A percentile compares a stretch with the other conserved stretches of the same genome.
Conservation (phyloP, 352 stramenopile species). For the Pythium aquatile region DNA sequence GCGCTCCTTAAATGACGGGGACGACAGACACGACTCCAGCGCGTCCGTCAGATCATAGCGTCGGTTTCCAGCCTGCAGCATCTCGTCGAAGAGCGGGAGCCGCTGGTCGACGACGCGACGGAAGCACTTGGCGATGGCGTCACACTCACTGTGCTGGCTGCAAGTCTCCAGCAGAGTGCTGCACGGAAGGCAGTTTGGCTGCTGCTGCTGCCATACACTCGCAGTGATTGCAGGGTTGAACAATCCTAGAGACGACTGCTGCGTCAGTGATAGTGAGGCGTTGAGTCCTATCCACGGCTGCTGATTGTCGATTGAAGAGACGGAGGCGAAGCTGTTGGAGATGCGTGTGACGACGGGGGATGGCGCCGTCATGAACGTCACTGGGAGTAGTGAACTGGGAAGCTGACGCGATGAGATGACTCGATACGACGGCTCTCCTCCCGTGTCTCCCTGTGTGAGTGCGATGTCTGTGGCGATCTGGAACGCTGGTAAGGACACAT, state of each 20-base stretch:
- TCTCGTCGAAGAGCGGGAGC: not conserved
- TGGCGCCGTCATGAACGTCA: not conserved
- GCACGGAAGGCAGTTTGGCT: slow-evolving; percentile 13
- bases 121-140: slow-evolving; percentile 16
- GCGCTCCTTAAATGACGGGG: not conserved
- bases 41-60: slow-evolving; percentile 2
- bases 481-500: not conserved
- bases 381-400: not conserved
- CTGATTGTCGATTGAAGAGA: not conserved
- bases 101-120: not conserved
- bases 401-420: not conserved
- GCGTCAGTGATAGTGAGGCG: slow-evolving; percentile 5
- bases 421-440: not conserved
- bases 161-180: slow-evolving; percentile 1
- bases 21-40: slow-evolving; percentile 14
- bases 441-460: slow-evolving; percentile 1
- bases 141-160: slow-evolving; percentile 14
- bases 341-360: not conserved
- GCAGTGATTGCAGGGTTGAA: not conserved
- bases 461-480: not conserved
- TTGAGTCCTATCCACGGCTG: not conserved
- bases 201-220: slow-evolving; percentile 1
- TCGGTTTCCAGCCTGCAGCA: slow-evolving; percentile 2
- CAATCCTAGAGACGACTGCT: not conserved
- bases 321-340: not conserved